A percentile compares a stretch with the other conserved stretches of the same genome.
Conservation (phyloP, 805 yeast genomes). For the Cyberlindnera mycetangii region DNA sequence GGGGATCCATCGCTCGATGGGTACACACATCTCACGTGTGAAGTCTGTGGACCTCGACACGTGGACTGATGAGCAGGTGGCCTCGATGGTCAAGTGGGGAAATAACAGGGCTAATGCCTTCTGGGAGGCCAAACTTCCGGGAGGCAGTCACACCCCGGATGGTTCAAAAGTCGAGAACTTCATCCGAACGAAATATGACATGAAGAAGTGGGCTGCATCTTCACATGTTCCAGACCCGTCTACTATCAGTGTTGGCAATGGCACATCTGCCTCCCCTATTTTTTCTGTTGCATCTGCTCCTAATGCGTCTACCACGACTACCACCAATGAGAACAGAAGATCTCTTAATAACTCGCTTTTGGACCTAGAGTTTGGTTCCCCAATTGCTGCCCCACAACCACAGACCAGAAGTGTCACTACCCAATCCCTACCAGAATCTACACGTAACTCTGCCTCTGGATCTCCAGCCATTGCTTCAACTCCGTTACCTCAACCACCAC, state of each 20-base stretch:
- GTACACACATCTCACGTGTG: constrained; percentile 91
- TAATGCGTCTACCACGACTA: too few relatives aligned
- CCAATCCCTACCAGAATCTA: constrained; percentile 2
- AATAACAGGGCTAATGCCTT: constrained; percentile 70
- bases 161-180: constrained; percentile 83
- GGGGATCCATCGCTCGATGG: constrained; percentile 93
- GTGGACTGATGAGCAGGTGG: constrained; percentile 93
- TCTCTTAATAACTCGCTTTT: constrained; percentile 21
- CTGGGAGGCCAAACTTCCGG: constrained; percentile 83
- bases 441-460: background rate
- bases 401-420: constrained; percentile 3
- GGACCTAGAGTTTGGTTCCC: constrained; percentile 32
- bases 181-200: constrained; percentile 87
- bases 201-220: constrained; percentile 81
- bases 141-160: constrained; percentile 67
- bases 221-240: constrained; percentile 56
- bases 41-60: constrained; percentile 93
- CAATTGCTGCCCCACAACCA: constrained; percentile 22
- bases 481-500: constrained; percentile 3
- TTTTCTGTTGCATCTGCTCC: constrained; percentile 18
- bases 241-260: constrained; percentile 1
- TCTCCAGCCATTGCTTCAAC: background rate
- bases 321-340: constrained; percentile 17
- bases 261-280: background rate
- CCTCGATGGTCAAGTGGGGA: constrained; percentile 82